Percentiles rank a stretch among this genome's conserved stretches.
Evolutionary conservation across 768 basidiomycete species (phyloP).

Genomic region (Lactarius deliciosus): DNA sequence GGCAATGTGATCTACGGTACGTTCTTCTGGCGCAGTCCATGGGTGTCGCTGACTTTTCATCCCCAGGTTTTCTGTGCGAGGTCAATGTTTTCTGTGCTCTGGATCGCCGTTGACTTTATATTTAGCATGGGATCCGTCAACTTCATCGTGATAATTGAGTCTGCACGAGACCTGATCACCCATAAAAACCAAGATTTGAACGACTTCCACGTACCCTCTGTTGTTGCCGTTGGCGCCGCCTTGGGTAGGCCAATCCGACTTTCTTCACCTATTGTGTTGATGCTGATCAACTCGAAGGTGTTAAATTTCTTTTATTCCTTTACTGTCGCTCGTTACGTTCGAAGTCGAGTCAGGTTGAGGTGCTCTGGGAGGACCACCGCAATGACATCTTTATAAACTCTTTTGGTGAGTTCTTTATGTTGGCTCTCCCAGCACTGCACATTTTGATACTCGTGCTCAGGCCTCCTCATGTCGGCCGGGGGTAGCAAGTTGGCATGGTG

Average conservation of each 20-base stretch:
- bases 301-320: conserved; percentile 84
- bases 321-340: conserved; percentile 80
- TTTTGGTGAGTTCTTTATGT: conserved; percentile 50
- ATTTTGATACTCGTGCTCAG: conserved; percentile 38
- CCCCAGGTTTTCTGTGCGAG: conserved; percentile 49
- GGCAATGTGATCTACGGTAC: conserved; percentile 85
- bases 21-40: conserved; percentile 20
- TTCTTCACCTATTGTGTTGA: conserved; percentile 15
- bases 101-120: conserved; percentile 6
- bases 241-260: conserved; percentile 53
- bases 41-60: not conserved
- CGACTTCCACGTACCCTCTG: conserved; percentile 74
- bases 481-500: conserved; percentile 83
- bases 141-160: conserved; percentile 87
- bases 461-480: conserved; percentile 79
- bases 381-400: conserved; percentile 88
- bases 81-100: conserved; percentile 2
- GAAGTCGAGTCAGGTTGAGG: conserved; percentile 85
- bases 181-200: conserved; percentile 55
- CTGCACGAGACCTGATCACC: conserved; percentile 65
- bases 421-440: conserved; percentile 6
- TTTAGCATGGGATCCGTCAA: conserved; percentile 89
- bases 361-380: conserved; percentile 97
- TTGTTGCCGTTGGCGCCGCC: conserved; percentile 81
- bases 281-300: conserved; percentile 45